Conservation (phyloP, 352 stramenopile genomes). For the Pythium folliculosum region DNA sequence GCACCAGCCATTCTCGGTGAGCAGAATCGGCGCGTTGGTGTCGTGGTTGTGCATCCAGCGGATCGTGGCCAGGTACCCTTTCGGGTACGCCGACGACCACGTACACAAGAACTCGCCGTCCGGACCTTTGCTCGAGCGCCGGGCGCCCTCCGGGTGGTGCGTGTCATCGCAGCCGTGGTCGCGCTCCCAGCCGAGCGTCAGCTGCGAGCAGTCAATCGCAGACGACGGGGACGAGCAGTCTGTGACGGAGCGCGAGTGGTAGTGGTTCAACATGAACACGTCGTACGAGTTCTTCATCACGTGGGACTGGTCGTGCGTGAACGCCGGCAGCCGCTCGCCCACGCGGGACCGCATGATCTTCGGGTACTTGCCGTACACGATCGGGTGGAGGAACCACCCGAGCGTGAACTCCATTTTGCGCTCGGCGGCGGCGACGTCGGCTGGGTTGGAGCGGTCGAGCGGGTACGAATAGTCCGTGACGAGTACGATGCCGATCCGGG, state of each 20-base stretch:
- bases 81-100: constrained; percentile 55
- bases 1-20: constrained; percentile 74
- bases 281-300: constrained; percentile 88
- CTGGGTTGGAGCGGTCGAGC: constrained; percentile 55
- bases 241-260: constrained; percentile 37
- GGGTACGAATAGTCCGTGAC: constrained; percentile 80
- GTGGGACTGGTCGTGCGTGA: constrained; percentile 74
- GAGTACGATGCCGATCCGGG: constrained; percentile 93
- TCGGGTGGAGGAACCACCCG: constrained; percentile 92
- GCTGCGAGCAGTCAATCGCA: constrained; percentile 51
- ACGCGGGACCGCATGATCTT: constrained; percentile 84
- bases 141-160: constrained; percentile 58
- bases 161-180: constrained; percentile 58
- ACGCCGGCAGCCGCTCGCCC: constrained; percentile 79
- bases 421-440: constrained; percentile 62
- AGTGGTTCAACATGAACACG: constrained; percentile 96
- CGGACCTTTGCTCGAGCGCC: constrained; percentile 43
- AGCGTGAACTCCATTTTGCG: constrained; percentile 90
- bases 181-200: constrained; percentile 41
- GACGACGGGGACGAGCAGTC: constrained; percentile 37
- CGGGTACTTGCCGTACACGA: constrained; percentile 92
- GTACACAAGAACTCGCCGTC: constrained; percentile 43
- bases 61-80: constrained; percentile 58
- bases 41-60: constrained; percentile 59
- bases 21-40: constrained; percentile 43